A percentile compares a stretch with the other conserved stretches of the same genome.
These are phyloP conservation scores for Penicillium alfredii DNA, from an alignment of 495 filamentous ascomycete species.

Conservation along the genomic window DNA sequence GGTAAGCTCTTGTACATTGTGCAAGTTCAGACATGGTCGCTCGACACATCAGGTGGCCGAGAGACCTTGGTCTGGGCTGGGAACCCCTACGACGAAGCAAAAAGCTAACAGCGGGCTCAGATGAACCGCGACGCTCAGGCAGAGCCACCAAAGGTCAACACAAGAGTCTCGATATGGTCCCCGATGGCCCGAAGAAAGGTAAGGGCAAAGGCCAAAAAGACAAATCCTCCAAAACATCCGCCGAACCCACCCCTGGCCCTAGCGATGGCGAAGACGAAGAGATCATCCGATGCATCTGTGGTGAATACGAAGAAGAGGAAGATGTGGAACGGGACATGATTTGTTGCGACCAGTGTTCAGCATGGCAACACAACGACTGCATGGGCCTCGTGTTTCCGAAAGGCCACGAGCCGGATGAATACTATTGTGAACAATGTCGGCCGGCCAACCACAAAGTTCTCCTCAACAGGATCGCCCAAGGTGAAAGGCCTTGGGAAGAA, in stretches of 20 bases:
- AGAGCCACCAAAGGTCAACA: slow-evolving; percentile 95
- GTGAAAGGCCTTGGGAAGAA: slow-evolving; percentile 83
- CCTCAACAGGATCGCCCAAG: slow-evolving; percentile 63
- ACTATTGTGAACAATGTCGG: slow-evolving; percentile 85
- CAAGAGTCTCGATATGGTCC: slow-evolving; percentile 69
- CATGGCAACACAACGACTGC: slow-evolving; percentile 96
- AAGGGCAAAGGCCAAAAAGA: slow-evolving; percentile 55
- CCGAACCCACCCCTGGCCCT: slow-evolving; percentile 47
- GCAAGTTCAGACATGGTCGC: too few relatives aligned
- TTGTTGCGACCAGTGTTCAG: slow-evolving; percentile 81
- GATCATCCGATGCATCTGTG: slow-evolving; percentile 90
- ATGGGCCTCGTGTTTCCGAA: slow-evolving; percentile 78
- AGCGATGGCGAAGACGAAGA: slow-evolving; percentile 63
- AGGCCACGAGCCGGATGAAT: slow-evolving; percentile 67
- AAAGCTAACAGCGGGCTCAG: slow-evolving; percentile 42
- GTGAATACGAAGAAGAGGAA: slow-evolving; percentile 75
- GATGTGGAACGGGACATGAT: slow-evolving; percentile 80
- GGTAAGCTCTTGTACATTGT: slow-evolving; percentile 45
- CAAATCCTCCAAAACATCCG: slow-evolving; percentile 41
- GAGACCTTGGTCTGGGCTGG: neutral
- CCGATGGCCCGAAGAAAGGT: slow-evolving; percentile 53
- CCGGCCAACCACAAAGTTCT: slow-evolving; percentile 76
- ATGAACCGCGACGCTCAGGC: slow-evolving; percentile 87
- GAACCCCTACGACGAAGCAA: slow-evolving; percentile 4
- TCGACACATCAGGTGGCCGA: slow-evolving; percentile 8